These are phyloP conservation scores for Pulicaria dysenterica DNA, from an alignment of 129 eudicot genomes.

Conservation along the genomic window DNA sequence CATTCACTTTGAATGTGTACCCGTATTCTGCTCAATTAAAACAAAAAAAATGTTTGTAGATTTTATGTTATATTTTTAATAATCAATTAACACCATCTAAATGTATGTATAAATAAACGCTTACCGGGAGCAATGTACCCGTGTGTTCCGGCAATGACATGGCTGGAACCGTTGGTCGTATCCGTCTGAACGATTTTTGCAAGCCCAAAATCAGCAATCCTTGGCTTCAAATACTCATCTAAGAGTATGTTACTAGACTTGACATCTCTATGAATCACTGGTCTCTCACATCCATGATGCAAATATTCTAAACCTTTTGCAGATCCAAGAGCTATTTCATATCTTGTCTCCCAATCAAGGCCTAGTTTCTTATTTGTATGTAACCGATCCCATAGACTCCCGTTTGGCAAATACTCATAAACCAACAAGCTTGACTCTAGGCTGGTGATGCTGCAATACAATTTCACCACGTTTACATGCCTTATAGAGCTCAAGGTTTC, in stretches of 20 bases:
- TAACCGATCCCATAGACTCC: constrained; percentile 82
- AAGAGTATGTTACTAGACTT: constrained; percentile 82
- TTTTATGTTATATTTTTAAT: too few relatives aligned
- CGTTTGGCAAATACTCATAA: constrained; percentile 78
- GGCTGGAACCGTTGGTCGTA: constrained; percentile 46
- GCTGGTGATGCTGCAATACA: constrained; percentile 76
- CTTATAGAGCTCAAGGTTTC: constrained; percentile 75
- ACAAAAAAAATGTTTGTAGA: not conserved
- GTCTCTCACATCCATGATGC: constrained; percentile 74
- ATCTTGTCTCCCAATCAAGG: constrained; percentile 70
- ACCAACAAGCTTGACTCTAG: constrained; percentile 81
- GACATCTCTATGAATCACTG: constrained; percentile 79
- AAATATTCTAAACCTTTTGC: constrained; percentile 77
- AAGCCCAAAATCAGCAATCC: constrained; percentile 86
- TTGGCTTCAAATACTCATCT: constrained; percentile 71
- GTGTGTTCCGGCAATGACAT: constrained; percentile 76
- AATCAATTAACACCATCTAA: too few relatives aligned
- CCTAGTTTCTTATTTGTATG: constrained; percentile 52
- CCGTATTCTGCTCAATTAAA: constrained; percentile 68
- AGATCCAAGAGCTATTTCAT: constrained; percentile 75
- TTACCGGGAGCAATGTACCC: constrained; percentile 92
- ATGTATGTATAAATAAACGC: not conserved
- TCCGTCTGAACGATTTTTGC: constrained; percentile 62
- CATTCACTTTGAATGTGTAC: constrained; percentile 81
- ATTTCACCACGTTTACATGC: constrained; percentile 77